A percentile compares a stretch with the other conserved stretches of the same genome.
phyloP scores from a whole-genome alignment of 2,329 filamentous ascomycete genomes.

The Trichoderma atrobrunneum region DNA sequence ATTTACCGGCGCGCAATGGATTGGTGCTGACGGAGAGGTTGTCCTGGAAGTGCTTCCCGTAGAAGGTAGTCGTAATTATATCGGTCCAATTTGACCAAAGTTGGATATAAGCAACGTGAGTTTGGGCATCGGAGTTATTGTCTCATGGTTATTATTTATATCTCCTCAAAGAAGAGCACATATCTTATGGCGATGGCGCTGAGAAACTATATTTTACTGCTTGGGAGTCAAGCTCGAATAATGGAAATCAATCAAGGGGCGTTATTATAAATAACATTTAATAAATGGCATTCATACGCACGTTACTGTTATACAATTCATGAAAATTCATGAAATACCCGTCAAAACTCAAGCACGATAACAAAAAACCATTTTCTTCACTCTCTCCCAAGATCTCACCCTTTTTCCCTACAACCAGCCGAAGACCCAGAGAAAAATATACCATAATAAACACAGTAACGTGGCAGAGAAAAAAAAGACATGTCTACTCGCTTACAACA shows the following conservation, averaged over 20 bases:
- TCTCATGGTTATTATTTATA: neutral
- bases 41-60: constrained; percentile 38
- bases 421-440: neutral
- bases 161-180: neutral
- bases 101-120: neutral
- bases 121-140: neutral
- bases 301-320: neutral
- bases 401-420: neutral
- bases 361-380: neutral
- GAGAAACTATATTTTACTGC: neutral
- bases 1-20: constrained; percentile 60
- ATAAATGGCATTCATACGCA: neutral
- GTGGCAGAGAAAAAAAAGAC: neutral
- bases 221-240: neutral
- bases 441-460: neutral
- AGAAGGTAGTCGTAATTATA: constrained; percentile 2
- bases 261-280: neutral
- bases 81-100: neutral
- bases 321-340: neutral
- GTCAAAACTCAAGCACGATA: neutral
- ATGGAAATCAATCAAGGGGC: neutral
- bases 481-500: neutral
- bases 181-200: neutral
- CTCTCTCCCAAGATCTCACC: neutral
- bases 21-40: constrained; percentile 60